phyloP scores from a whole-genome alignment of 176 grass and related monocot genomes.

The Pharus latifolius region DNA sequence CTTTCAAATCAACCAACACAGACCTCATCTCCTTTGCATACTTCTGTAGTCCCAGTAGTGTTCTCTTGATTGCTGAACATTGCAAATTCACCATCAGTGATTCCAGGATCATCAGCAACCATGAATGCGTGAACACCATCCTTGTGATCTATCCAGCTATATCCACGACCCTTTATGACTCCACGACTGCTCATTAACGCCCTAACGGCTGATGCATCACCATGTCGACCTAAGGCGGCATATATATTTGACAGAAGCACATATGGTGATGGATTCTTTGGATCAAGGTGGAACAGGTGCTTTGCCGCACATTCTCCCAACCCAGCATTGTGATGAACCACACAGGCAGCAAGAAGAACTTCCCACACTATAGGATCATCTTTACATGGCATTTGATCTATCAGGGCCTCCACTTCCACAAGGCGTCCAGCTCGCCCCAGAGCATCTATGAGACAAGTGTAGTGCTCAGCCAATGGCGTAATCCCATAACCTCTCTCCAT shows the following conservation, averaged over 20 bases:
- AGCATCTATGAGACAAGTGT: conserved; percentile 83
- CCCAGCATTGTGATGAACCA: conserved; percentile 58
- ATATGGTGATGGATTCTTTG: conserved; percentile 66
- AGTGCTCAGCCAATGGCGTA: conserved; percentile 63
- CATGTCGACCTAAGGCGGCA: conserved; percentile 51
- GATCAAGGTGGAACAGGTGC: conserved; percentile 59
- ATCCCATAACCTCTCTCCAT: conserved; percentile 49
- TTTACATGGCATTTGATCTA: conserved; percentile 54
- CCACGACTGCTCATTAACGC: conserved; percentile 60
- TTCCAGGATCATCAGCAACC: conserved; percentile 50
- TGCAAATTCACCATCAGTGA: conserved; percentile 5
- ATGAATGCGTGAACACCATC: conserved; percentile 50
- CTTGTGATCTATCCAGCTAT: conserved; percentile 78
- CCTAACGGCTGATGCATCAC: conserved; percentile 60
- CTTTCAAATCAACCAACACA: conserved; percentile 24
- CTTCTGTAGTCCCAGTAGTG: conserved; percentile 1
- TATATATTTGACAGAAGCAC: conserved; percentile 95
- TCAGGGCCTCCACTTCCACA: conserved; percentile 46
- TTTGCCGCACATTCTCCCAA: conserved; percentile 58
- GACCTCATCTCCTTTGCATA: not conserved
- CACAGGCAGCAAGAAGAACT: conserved; percentile 74
- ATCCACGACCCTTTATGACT: conserved; percentile 58
- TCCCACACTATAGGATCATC: conserved; percentile 79
- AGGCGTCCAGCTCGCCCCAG: conserved; percentile 62
- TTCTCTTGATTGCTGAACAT: not conserved